Evolutionary conservation across 1,284 basidiomycete genomes (phyloP).

Genomic region (Somion occarium): DNA sequence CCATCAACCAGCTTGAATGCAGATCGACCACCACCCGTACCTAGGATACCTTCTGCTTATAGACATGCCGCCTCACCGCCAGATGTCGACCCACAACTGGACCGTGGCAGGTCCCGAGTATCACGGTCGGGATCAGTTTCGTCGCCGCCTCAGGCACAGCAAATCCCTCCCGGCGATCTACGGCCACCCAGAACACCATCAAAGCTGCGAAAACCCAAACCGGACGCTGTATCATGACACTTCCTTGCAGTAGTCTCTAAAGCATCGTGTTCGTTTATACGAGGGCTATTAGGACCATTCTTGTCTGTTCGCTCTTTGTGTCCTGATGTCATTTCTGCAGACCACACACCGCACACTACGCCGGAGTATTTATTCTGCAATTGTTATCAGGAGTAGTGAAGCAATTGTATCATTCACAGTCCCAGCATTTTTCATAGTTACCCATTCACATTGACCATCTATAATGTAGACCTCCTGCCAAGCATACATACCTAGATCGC

Average conservation of each 20-base stretch:
- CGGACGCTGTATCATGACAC: conserved; percentile 4
- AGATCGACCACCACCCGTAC: conserved; percentile 17
- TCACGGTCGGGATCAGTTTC: neutral
- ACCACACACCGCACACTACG: neutral
- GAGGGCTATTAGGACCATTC: neutral
- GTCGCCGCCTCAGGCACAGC: neutral
- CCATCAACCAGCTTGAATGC: neutral
- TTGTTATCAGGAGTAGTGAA: too few relatives aligned
- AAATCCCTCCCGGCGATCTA: neutral
- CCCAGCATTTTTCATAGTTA: too few relatives aligned
- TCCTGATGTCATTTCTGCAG: neutral
- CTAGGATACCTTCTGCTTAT: conserved; percentile 19
- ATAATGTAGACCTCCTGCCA: too few relatives aligned
- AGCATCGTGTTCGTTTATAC: neutral
- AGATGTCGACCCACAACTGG: neutral
- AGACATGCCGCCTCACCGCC: conserved; percentile 3
- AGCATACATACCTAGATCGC: too few relatives aligned
- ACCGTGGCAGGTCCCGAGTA: conserved; percentile 8
- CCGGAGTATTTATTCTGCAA: too few relatives aligned
- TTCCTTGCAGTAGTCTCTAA: neutral
- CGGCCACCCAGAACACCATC: neutral
- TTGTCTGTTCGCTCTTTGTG: neutral
- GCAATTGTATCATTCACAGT: too few relatives aligned
- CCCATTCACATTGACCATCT: too few relatives aligned
- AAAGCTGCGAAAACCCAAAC: conserved; percentile 5